Percentiles rank a stretch among this genome's conserved stretches.
phyloP scores from a whole-genome alignment of 1,284 basidiomycete species.

The Somion occarium region DNA sequence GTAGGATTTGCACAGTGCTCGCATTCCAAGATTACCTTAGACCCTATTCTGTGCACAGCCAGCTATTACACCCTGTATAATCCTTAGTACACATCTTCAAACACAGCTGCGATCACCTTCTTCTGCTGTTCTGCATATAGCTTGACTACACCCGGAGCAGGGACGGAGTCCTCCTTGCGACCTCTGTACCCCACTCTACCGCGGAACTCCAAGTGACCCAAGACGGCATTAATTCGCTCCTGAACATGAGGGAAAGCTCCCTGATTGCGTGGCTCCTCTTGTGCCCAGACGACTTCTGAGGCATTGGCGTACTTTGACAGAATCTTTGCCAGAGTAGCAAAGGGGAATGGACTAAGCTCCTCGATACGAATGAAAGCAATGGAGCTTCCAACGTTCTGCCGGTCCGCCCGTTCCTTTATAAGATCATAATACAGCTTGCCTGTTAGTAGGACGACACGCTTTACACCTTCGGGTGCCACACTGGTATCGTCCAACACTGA shows the following conservation, averaged over 20 bases:
- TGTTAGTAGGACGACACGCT: slow-evolving; percentile 59
- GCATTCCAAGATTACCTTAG: background rate
- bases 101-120: slow-evolving; percentile 52
- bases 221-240: slow-evolving; percentile 48
- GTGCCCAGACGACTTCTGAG: slow-evolving; percentile 63
- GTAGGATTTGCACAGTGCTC: too few species aligned
- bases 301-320: slow-evolving; percentile 43
- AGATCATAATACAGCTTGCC: slow-evolving; percentile 91
- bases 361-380: slow-evolving; percentile 77
- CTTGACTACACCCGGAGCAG: slow-evolving; percentile 74
- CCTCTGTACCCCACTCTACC: slow-evolving; percentile 50
- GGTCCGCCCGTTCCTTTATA: slow-evolving; percentile 52
- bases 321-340: slow-evolving; percentile 42
- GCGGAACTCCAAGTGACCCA: slow-evolving; percentile 33
- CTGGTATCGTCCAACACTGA: slow-evolving; percentile 63
- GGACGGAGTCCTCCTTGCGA: slow-evolving; percentile 66
- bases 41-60: background rate
- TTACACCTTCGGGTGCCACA: slow-evolving; percentile 33
- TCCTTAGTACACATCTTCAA: slow-evolving; percentile 29
- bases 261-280: slow-evolving; percentile 87
- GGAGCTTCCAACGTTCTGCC: slow-evolving; percentile 27
- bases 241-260: slow-evolving; percentile 71
- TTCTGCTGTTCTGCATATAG: slow-evolving; percentile 66
- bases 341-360: slow-evolving; percentile 86
- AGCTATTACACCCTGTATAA: background rate